These are phyloP conservation scores for Haberlea rhodopensis DNA, from an alignment of 257 asterid genomes.

Conservation along the genomic window DNA sequence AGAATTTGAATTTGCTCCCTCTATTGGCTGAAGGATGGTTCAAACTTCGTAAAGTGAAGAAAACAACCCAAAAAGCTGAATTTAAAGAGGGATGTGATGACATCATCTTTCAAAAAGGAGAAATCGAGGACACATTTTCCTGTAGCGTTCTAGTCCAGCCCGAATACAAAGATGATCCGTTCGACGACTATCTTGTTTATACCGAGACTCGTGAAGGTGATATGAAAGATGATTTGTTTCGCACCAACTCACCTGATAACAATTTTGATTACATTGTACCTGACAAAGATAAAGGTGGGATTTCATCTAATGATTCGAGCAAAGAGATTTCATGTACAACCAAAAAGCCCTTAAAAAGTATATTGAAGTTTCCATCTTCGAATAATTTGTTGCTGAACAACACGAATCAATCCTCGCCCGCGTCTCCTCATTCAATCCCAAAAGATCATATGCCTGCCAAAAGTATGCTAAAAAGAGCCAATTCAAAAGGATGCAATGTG, in stretches of 20 bases:
- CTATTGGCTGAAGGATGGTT: conserved; percentile 38
- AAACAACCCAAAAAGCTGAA: conserved; percentile 2
- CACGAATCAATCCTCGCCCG: conserved; percentile 23
- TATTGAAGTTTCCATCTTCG: conserved; percentile 36
- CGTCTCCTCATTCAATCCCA: conserved; percentile 29
- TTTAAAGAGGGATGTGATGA: conserved; percentile 1
- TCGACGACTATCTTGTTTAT: not conserved
- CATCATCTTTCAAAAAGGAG: conserved; percentile 1
- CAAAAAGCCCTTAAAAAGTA: conserved; percentile 45
- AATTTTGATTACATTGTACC: conserved; percentile 6
- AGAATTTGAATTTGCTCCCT: conserved; percentile 26
- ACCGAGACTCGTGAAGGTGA: conserved; percentile 14
- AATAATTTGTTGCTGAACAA: conserved; percentile 22
- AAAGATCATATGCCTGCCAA: conserved; percentile 11
- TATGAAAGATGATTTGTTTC: conserved; percentile 20
- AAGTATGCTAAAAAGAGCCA: conserved; percentile 38
- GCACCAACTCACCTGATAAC: conserved; percentile 7
- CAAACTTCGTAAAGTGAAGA: conserved; percentile 35
- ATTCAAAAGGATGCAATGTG: conserved; percentile 51
- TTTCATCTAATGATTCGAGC: conserved; percentile 20
- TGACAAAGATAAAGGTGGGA: conserved; percentile 9
- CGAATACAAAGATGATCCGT: not conserved
- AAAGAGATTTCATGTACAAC: conserved; percentile 15
- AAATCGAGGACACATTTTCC: not conserved
- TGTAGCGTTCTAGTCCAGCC: too few species aligned